These are phyloP conservation scores for Penicillium parvum DNA, from an alignment of 495 filamentous ascomycete species.

Conservation along the genomic window DNA sequence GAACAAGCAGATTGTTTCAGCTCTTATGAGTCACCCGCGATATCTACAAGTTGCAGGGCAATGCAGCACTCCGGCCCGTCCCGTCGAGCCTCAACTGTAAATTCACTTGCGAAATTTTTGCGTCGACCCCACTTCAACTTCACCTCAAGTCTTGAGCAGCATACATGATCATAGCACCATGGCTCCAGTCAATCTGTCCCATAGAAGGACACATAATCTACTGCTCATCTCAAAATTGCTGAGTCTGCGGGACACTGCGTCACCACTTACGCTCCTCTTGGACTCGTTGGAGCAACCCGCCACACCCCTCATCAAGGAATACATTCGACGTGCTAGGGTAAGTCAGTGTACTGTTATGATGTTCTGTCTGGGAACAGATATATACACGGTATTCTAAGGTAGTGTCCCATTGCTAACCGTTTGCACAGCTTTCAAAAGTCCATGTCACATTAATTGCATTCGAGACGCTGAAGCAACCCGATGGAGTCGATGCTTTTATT, in stretches of 20 bases:
- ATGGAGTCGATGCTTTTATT: slow-evolving; percentile 60
- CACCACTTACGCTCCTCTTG: slow-evolving; percentile 79
- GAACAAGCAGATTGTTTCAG: no score
- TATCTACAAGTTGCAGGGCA: not conserved
- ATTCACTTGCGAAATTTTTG: slow-evolving; percentile 23
- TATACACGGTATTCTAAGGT: slow-evolving; percentile 1
- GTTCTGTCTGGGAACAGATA: not conserved
- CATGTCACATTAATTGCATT: slow-evolving; percentile 77
- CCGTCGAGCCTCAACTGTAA: slow-evolving; percentile 35
- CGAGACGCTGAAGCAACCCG: slow-evolving; percentile 56
- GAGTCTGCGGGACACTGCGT: slow-evolving; percentile 69
- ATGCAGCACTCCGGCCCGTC: slow-evolving; percentile 23
- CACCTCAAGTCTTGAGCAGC: slow-evolving; percentile 8
- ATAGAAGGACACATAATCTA: slow-evolving; percentile 79
- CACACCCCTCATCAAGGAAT: slow-evolving; percentile 65
- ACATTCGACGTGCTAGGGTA: slow-evolving; percentile 71
- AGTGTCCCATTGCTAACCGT: slow-evolving; percentile 2
- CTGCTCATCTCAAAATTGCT: slow-evolving; percentile 83
- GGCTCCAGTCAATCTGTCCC: slow-evolving; percentile 47
- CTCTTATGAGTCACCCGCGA: no score
- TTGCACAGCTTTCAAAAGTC: slow-evolving; percentile 45
- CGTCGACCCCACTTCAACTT: slow-evolving; percentile 25
- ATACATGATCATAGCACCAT: slow-evolving; percentile 15
- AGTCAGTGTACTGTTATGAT: slow-evolving; percentile 4
- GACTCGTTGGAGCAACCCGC: slow-evolving; percentile 84